Percentiles rank a stretch among this genome's conserved stretches.
phyloP scores from a whole-genome alignment of 306 rosid species.

The Gynostemma pentaphyllum region DNA sequence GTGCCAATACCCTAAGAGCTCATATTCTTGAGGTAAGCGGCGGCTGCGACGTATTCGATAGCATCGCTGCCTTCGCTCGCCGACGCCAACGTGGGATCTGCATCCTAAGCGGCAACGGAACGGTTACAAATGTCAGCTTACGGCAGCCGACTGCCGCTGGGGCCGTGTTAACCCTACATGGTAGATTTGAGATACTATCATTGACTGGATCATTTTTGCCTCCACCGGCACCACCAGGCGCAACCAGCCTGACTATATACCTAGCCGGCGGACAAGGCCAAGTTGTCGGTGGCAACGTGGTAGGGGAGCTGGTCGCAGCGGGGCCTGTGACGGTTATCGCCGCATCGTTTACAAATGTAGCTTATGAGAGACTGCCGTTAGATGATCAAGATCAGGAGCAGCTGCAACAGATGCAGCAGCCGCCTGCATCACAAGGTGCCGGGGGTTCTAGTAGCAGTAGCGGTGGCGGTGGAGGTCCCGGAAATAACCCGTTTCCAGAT shows the following conservation, averaged over 20 bases:
- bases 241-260: slow-evolving; percentile 60
- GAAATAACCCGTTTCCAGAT: slow-evolving; percentile 39
- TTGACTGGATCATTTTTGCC: slow-evolving; percentile 79
- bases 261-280: slow-evolving; percentile 81
- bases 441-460: slow-evolving; percentile 16
- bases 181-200: slow-evolving; percentile 82
- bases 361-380: slow-evolving; percentile 68
- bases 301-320: slow-evolving; percentile 70
- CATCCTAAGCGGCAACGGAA: slow-evolving; percentile 67
- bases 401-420: slow-evolving; percentile 44
- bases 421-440: slow-evolving; percentile 27
- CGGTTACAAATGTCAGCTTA: slow-evolving; percentile 61
- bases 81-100: slow-evolving; percentile 97
- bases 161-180: slow-evolving; percentile 57
- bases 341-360: slow-evolving; percentile 76
- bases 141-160: slow-evolving; percentile 66
- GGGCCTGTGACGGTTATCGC: slow-evolving; percentile 84
- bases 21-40: slow-evolving; percentile 69
- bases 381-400: slow-evolving; percentile 45
- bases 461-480: slow-evolving; percentile 16
- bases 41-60: slow-evolving; percentile 78
- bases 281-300: slow-evolving; percentile 81
- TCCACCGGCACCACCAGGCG: slow-evolving; percentile 89
- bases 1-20: slow-evolving; percentile 85
- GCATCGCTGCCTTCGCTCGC: slow-evolving; percentile 64